A percentile compares a stretch with the other conserved stretches of the same genome.
These are phyloP conservation scores for Shiraia bambusicola DNA, from an alignment of 2,329 filamentous ascomycete genomes.

Conservation along the genomic window DNA sequence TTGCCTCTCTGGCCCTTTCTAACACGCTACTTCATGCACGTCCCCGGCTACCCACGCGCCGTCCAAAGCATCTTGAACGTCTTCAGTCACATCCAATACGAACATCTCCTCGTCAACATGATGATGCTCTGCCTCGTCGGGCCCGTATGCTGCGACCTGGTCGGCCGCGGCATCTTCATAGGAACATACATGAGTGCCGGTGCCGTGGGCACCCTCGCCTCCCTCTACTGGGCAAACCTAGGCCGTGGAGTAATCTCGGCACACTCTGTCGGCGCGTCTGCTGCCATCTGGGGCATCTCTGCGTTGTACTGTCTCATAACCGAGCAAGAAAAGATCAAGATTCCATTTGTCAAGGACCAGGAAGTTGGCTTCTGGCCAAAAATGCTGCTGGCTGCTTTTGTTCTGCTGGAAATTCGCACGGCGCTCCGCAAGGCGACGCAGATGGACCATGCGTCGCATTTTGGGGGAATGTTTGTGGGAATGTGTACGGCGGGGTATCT, in stretches of 20 bases:
- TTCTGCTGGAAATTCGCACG: slow-evolving; percentile 25
- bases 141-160: slow-evolving; percentile 44
- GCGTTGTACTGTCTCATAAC: slow-evolving; percentile 36
- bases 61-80: slow-evolving; percentile 62
- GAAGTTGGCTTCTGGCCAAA: slow-evolving; percentile 35
- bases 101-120: slow-evolving; percentile 65
- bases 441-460: slow-evolving; percentile 42
- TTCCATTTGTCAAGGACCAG: slow-evolving; percentile 33
- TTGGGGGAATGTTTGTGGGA: slow-evolving; percentile 36
- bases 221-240: slow-evolving; percentile 39
- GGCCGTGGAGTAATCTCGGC: slow-evolving; percentile 28
- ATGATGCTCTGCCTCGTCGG: slow-evolving; percentile 66
- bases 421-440: slow-evolving; percentile 14
- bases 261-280: slow-evolving; percentile 37
- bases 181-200: slow-evolving; percentile 40
- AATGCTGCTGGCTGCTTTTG: slow-evolving; percentile 30
- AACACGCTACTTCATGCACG: slow-evolving; percentile 60
- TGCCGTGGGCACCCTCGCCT: slow-evolving; percentile 32
- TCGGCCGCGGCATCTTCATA: slow-evolving; percentile 39
- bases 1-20: slow-evolving; percentile 66
- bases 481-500: slow-evolving; percentile 30
- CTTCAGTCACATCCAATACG: slow-evolving; percentile 67
- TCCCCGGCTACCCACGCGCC: slow-evolving; percentile 60
- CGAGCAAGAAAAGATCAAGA: slow-evolving; percentile 31
- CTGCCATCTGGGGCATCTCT: slow-evolving; percentile 38